Conservation (phyloP, 2,329 filamentous ascomycete genomes). For the Phialocephala subalpina region DNA sequence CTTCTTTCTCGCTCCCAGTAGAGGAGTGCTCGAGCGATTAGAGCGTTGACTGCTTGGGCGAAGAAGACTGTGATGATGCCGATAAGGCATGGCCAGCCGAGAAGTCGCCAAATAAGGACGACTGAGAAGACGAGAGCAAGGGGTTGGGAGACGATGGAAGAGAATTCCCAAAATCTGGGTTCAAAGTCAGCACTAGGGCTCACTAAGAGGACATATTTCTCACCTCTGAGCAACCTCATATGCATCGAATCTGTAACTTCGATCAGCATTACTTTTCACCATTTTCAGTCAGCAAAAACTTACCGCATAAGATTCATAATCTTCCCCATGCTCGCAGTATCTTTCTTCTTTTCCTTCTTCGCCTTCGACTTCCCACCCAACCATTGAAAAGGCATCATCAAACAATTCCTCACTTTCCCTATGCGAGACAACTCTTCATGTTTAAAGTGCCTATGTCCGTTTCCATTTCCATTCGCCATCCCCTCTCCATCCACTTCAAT, state of each 20-base stretch:
- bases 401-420: conserved; percentile 24
- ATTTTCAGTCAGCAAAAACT: not conserved
- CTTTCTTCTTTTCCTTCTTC: conserved; percentile 47
- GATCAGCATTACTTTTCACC: conserved; percentile 16
- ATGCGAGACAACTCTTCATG: conserved; percentile 16
- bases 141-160: conserved; percentile 77
- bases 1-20: conserved; percentile 76
- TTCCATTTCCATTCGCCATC: conserved; percentile 22
- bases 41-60: conserved; percentile 73
- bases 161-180: conserved; percentile 82
- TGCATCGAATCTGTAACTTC: conserved; percentile 59
- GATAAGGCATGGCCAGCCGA: conserved; percentile 81
- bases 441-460: conserved; percentile 21
- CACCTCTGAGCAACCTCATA: conserved; percentile 77
- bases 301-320: conserved; percentile 87
- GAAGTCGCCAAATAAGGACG: conserved; percentile 76
- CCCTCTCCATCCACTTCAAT: conserved; percentile 23
- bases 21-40: conserved; percentile 72
- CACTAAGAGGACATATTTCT: no score
- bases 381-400: conserved; percentile 39
- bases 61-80: conserved; percentile 74
- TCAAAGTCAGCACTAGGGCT: conserved; percentile 10
- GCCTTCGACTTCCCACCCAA: conserved; percentile 33
- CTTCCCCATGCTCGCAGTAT: conserved; percentile 84
- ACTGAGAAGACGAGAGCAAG: conserved; percentile 79